These are phyloP conservation scores for Termitomyces sp. DNA, from an alignment of 768 basidiomycete genomes.

Conservation along the genomic window DNA sequence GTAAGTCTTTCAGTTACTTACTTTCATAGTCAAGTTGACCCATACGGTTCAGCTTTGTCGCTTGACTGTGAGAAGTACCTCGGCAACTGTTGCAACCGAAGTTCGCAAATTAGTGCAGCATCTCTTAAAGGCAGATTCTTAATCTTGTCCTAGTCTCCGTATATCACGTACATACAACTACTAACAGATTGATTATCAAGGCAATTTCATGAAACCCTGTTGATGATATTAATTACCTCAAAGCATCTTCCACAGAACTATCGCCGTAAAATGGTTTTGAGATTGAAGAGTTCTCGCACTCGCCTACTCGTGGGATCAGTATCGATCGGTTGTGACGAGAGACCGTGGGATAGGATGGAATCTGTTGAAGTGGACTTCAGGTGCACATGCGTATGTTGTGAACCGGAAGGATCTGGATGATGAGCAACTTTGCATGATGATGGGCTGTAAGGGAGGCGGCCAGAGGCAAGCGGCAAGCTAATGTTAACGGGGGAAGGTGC, in stretches of 20 bases:
- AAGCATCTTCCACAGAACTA: constrained; percentile 13
- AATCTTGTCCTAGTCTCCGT: constrained; percentile 10
- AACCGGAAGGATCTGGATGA: neutral
- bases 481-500: constrained; percentile 34
- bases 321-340: constrained; percentile 19
- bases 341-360: constrained; percentile 35
- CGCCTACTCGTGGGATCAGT: constrained; percentile 34
- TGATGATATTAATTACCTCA: neutral
- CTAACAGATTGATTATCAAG: constrained; percentile 11
- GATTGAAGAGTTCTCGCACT: constrained; percentile 34
- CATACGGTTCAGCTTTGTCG: constrained; percentile 68
- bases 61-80: constrained; percentile 90
- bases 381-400: constrained; percentile 24
- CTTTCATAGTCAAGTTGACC: neutral
- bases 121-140: constrained; percentile 29
- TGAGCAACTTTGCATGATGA: neutral
- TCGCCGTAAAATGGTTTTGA: constrained; percentile 38
- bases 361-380: constrained; percentile 53
- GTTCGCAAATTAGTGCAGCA: constrained; percentile 54
- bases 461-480: constrained; percentile 11
- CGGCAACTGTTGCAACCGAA: constrained; percentile 78
- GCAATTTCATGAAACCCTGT: neutral
- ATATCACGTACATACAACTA: constrained; percentile 15
- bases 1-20: constrained; percentile 33
- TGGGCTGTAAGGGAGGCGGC: constrained; percentile 16